Base-by-base conservation (phyloP, 1,284 basidiomycete genomes). In the Macrocystidia cucumis region DNA sequence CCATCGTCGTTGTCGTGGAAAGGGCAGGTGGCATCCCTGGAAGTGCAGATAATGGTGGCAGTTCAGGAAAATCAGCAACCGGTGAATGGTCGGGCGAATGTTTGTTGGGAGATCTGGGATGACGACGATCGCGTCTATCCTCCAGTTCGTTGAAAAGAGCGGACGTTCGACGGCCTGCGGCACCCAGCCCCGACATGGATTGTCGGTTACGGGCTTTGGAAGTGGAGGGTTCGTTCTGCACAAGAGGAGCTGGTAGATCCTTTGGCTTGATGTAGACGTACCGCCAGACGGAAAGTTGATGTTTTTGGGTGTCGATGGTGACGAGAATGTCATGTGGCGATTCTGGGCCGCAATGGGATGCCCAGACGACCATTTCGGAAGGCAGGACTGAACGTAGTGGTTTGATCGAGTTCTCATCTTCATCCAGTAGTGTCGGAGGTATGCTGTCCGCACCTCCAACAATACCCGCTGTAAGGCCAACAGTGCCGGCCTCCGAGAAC, bases 401-500 rank as follows among this genome's bases (percentile, higher is more conserved):
- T 32, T 63, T 68, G 8, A 56, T 59, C 1, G 60, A 61, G 26
- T 69, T 63, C 35, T 77, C 69, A 19, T 70, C 67, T 43, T 79
- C 72, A 42, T 80, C 72, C 25, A 62, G 62, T 38, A 83, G 56
- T 2, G 58, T 48, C 2, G 62, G 50, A 4, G 67, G 60, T 0
- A 52, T 47, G 5, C 55, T 46, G 9, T 57, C 56, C 13, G 54
- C 47, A 5, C 69, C 70, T 2, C 72, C 72, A 3, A 68, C 49
- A 28, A 85, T 75, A 0, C 74, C 69, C 4, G 59, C 53, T 1
- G 79, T 75, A 21, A 78, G 50, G 7, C 79, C 81, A 7, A 91
- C 72, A 13, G 78, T 67, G 28, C 73, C 72, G 34, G 85, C 67
- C 55, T 93, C 90, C 1, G 83, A 72, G 30, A 85, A 79, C 0